Conservation (phyloP, 148 eudicot genomes). For the Vaccinium vitisidaea region DNA sequence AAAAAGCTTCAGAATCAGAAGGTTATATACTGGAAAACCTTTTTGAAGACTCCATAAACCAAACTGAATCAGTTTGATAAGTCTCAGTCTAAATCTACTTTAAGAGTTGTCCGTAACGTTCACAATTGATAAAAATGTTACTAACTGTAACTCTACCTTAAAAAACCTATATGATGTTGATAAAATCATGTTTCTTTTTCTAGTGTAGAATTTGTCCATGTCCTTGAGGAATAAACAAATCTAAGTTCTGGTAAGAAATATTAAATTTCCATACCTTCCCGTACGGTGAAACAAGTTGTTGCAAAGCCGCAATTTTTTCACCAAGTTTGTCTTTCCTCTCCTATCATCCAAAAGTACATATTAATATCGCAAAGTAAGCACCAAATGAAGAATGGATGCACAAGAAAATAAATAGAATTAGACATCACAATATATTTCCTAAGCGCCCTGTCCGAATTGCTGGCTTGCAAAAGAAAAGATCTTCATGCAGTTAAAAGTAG, state of each 20-base stretch:
- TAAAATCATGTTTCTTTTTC: background rate
- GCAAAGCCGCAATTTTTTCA: conserved; percentile 72
- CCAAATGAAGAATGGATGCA: background rate
- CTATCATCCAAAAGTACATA: conserved; percentile 34
- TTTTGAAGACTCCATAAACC: background rate
- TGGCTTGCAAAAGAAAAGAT: background rate
- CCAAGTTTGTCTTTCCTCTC: conserved; percentile 81
- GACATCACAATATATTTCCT: background rate
- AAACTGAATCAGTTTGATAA: background rate
- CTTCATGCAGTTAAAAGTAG: background rate
- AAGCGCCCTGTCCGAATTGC: background rate
- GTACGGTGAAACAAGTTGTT: conserved; percentile 86
- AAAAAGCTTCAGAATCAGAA: conserved; percentile 18
- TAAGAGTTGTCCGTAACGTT: too few species aligned
- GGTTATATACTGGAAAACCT: background rate
- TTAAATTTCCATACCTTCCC: conserved; percentile 61
- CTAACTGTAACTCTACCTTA: too few species aligned
- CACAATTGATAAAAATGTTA: too few species aligned
- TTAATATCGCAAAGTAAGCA: conserved; percentile 1
- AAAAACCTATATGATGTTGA: too few species aligned
- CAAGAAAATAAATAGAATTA: background rate
- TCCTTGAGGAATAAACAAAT: background rate
- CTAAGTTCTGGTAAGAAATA: background rate
- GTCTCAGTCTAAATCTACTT: too few species aligned
- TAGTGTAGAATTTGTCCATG: background rate